Evolutionary conservation across 192 early-diverging fungal genomes (phyloP).

Genomic region (Entomortierella parvispora): DNA sequence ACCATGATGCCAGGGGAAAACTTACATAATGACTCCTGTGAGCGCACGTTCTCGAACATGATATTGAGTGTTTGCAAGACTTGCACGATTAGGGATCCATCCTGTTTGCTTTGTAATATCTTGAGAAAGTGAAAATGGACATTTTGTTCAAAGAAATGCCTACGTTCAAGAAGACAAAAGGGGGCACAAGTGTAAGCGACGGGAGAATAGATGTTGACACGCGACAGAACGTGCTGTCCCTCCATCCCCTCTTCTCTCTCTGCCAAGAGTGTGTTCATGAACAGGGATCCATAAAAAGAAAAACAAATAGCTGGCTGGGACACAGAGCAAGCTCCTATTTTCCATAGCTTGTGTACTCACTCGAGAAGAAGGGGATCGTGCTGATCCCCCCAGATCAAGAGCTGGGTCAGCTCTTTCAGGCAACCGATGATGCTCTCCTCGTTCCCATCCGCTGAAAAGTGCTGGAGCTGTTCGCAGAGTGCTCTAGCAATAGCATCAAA

Average conservation of each 20-base stretch:
- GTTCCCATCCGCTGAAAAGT: constrained; percentile 40
- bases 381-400: constrained; percentile 56
- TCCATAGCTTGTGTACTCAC: constrained; percentile 16
- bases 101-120: constrained; percentile 47
- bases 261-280: no score
- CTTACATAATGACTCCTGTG: constrained; percentile 56
- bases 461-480: constrained; percentile 40
- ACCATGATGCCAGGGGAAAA: background rate
- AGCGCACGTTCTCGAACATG: constrained; percentile 62
- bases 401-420: constrained; percentile 53
- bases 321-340: constrained; percentile 11
- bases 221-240: no score
- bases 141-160: constrained; percentile 54
- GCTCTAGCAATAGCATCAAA: constrained; percentile 10
- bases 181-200: background rate
- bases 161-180: background rate
- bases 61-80: constrained; percentile 66
- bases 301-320: background rate
- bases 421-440: constrained; percentile 43
- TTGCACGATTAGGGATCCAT: constrained; percentile 50
- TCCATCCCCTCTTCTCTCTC: no score
- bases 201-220: no score
- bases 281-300: no score
- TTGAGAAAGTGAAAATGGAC: constrained; percentile 49
- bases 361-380: constrained; percentile 41